These are phyloP conservation scores for Monosporozyma solicola DNA, from an alignment of 805 yeast genomes.

Conservation along the genomic window DNA sequence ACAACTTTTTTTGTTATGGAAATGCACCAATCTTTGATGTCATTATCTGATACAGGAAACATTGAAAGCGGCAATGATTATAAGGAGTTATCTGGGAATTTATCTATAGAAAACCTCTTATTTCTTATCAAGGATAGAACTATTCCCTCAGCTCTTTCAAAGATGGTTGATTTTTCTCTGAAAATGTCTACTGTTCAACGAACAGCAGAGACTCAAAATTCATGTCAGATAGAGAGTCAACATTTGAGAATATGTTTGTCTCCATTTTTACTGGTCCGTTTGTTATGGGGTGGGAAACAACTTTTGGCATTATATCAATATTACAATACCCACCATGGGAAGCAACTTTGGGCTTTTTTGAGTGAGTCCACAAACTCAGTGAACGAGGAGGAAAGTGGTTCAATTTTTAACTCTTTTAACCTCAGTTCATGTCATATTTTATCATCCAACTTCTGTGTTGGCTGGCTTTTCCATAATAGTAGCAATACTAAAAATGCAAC, in stretches of 20 bases:
- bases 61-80: constrained; percentile 2
- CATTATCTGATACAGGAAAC: constrained; percentile 12
- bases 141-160: constrained; percentile 33
- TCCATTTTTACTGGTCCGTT: constrained; percentile 38
- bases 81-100: constrained; percentile 17
- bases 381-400: not conserved
- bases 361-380: not conserved
- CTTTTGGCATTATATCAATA: constrained; percentile 9
- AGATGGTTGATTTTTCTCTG: constrained; percentile 39
- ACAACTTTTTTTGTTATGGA: constrained; percentile 24
- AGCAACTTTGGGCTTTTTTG: constrained; percentile 6
- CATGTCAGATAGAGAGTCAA: constrained; percentile 50
- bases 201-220: constrained; percentile 27
- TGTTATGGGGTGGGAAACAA: constrained; percentile 28
- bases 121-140: constrained; percentile 23
- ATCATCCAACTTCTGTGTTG: constrained; percentile 60
- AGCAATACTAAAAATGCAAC: constrained; percentile 28
- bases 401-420: constrained; percentile 14
- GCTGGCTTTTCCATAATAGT: constrained; percentile 62
- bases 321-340: constrained; percentile 13
- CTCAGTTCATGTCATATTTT: constrained; percentile 48
- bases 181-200: constrained; percentile 36
- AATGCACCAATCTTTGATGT: constrained; percentile 15
- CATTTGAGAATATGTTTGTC: constrained; percentile 51
- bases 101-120: constrained; percentile 23